Percentiles rank a stretch among this genome's conserved stretches.
These are phyloP conservation scores for Thalassiosira livingstoniorum DNA, from an alignment of 352 stramenopile species.

Conservation along the genomic window DNA sequence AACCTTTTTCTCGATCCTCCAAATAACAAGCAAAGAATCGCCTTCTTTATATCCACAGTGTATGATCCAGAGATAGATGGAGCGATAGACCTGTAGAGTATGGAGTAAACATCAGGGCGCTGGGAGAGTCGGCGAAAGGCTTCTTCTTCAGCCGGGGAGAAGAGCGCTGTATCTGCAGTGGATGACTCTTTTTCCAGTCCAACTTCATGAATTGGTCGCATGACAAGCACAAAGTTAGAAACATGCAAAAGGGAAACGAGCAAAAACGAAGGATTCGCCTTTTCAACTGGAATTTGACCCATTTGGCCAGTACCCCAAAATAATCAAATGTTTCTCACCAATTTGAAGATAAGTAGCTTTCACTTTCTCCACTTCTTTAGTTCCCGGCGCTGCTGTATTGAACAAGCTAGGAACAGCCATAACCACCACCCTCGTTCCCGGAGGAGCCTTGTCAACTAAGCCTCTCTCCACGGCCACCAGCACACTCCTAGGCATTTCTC, in stretches of 20 bases:
- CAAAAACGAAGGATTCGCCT: too few species aligned
- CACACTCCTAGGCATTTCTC: slow-evolving; percentile 97
- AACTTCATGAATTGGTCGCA: too few species aligned
- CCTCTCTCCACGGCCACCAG: slow-evolving; percentile 94
- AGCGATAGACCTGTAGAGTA: slow-evolving; percentile 89
- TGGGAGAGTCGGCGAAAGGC: slow-evolving; percentile 94
- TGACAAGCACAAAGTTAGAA: too few species aligned
- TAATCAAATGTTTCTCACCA: too few species aligned
- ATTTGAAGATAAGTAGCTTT: slow-evolving; percentile 95
- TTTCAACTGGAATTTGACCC: too few species aligned
- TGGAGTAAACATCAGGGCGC: slow-evolving; percentile 93
- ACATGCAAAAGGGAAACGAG: too few species aligned
- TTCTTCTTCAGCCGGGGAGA: slow-evolving; percentile 97
- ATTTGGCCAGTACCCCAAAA: too few species aligned
- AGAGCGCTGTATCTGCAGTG: slow-evolving; percentile 91
- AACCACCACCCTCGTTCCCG: slow-evolving; percentile 95
- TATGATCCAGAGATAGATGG: slow-evolving; percentile 96
- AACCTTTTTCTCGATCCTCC: slow-evolving; percentile 93
- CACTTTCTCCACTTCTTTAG: slow-evolving; percentile 86
- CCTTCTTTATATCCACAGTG: slow-evolving; percentile 97
- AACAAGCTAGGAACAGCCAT: slow-evolving; percentile 96
- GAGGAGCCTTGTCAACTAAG: slow-evolving; percentile 94
- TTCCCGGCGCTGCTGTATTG: slow-evolving; percentile 73
- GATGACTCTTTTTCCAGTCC: slow-evolving; percentile 95
- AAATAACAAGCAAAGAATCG: slow-evolving; percentile 94